These are phyloP conservation scores for Hygrocybe coccinea DNA, from an alignment of 768 basidiomycete species.

Conservation along the genomic window DNA sequence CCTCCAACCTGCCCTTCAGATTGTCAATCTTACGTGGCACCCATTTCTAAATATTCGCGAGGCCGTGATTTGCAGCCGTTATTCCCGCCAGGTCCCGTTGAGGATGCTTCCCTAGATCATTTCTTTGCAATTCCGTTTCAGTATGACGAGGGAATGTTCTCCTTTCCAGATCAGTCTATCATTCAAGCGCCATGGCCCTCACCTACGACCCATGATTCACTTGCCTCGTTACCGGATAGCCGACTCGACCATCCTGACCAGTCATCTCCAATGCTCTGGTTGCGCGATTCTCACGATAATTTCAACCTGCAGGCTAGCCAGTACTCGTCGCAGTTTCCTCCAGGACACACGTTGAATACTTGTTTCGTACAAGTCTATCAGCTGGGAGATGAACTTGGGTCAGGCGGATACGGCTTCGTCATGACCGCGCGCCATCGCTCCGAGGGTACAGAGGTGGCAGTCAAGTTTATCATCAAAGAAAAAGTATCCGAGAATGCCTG, in stretches of 20 bases:
- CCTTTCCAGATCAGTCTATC: neutral
- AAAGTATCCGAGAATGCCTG: conserved; percentile 54
- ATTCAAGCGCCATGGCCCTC: neutral
- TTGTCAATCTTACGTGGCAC: neutral
- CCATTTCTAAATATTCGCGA: neutral
- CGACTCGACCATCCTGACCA: neutral
- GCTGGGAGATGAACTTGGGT: conserved; percentile 75
- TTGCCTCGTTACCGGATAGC: neutral
- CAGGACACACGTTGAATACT: conserved; percentile 53
- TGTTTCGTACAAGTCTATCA: conserved; percentile 56
- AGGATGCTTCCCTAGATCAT: neutral
- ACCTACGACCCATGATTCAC: neutral
- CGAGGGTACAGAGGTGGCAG: conserved; percentile 69
- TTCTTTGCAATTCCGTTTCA: too few relatives aligned
- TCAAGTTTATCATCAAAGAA: conserved; percentile 92
- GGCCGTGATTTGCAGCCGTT: neutral
- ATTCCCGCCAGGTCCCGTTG: neutral
- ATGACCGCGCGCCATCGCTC: conserved; percentile 71
- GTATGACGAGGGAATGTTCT: too few relatives aligned
- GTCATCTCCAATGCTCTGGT: conserved; percentile 1
- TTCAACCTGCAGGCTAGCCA: conserved; percentile 30
- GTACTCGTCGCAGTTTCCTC: conserved; percentile 47
- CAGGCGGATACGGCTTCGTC: conserved; percentile 93
- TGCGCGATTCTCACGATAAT: conserved; percentile 5
- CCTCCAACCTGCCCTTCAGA: neutral